Evolutionary conservation across 2,329 filamentous ascomycete genomes (phyloP).

Genomic region (Phaeophleospora eucalypticola): DNA sequence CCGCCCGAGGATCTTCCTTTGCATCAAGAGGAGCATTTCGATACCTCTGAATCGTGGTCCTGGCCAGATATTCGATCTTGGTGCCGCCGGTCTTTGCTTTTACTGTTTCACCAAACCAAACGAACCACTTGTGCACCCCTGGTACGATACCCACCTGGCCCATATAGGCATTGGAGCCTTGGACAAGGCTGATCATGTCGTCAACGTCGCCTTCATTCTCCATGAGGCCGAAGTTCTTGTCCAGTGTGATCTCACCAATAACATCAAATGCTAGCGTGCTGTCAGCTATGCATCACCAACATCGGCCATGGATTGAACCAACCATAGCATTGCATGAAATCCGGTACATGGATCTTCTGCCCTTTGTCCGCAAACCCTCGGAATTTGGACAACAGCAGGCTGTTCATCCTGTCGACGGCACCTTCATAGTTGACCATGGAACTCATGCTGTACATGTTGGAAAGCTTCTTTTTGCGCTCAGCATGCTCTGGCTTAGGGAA

Average conservation of each 20-base stretch:
- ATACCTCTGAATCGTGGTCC: conserved; percentile 30
- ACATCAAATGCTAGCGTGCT: too few relatives aligned
- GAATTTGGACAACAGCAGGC: not conserved
- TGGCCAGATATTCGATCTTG: conserved; percentile 34
- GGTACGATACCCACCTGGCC: conserved; percentile 40
- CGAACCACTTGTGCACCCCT: conserved; percentile 32
- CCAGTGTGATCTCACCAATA: too few relatives aligned
- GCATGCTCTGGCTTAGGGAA: not conserved
- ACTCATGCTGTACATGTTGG: conserved; percentile 2
- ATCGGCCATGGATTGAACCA: too few relatives aligned
- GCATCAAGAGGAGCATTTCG: too few relatives aligned
- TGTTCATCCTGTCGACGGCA: conserved; percentile 3
- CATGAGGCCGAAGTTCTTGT: conserved; percentile 37
- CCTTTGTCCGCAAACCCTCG: not conserved
- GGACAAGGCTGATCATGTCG: conserved; percentile 35
- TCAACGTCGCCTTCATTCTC: conserved; percentile 28
- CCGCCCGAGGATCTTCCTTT: conserved; percentile 23
- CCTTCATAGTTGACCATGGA: conserved; percentile 1
- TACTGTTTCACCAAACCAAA: conserved; percentile 9
- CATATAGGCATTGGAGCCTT: conserved; percentile 31
- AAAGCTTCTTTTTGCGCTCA: not conserved
- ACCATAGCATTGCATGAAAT: conserved; percentile 40
- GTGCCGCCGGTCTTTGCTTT: conserved; percentile 17
- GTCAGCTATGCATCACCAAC: too few relatives aligned
- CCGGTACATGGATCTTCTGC: conserved; percentile 24